phyloP scores from a whole-genome alignment of 805 yeast genomes.

The Barnettozyma wickerhamii region DNA sequence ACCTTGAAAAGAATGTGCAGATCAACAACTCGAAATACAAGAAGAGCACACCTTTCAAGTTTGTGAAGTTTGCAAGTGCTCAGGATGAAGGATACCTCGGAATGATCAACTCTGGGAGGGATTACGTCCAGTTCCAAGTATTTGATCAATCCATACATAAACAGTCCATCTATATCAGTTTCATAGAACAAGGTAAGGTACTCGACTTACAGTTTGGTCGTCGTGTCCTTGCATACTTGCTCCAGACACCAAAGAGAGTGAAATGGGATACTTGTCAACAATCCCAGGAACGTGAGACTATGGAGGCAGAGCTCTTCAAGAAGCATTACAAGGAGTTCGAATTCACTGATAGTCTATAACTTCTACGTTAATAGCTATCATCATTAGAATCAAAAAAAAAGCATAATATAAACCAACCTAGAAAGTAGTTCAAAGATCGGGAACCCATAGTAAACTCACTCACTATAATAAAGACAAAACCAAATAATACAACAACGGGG shows the following conservation, averaged over 20 bases:
- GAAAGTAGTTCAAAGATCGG: no score
- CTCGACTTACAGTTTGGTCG: conserved; percentile 84
- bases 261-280: conserved; percentile 81
- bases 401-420: no score
- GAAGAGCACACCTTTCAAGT: conserved; percentile 40
- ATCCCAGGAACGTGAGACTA: conserved; percentile 52
- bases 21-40: conserved; percentile 46
- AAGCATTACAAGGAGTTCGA: conserved; percentile 49
- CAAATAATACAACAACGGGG: not conserved
- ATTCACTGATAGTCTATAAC: conserved; percentile 32
- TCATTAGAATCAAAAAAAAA: no score
- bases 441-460: not conserved
- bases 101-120: conserved; percentile 25
- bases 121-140: conserved; percentile 30
- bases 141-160: conserved; percentile 28
- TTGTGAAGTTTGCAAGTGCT: conserved; percentile 29
- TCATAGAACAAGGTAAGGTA: conserved; percentile 28
- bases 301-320: conserved; percentile 63
- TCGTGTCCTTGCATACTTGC: conserved; percentile 61
- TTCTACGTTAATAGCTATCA: not conserved
- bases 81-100: conserved; percentile 26
- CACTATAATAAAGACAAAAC: no score
- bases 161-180: conserved; percentile 30
- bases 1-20: conserved; percentile 39
- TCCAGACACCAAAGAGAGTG: conserved; percentile 56